These are phyloP conservation scores for Melaleuca quinquenervia DNA, from an alignment of 345 rosid species.

Conservation along the genomic window DNA sequence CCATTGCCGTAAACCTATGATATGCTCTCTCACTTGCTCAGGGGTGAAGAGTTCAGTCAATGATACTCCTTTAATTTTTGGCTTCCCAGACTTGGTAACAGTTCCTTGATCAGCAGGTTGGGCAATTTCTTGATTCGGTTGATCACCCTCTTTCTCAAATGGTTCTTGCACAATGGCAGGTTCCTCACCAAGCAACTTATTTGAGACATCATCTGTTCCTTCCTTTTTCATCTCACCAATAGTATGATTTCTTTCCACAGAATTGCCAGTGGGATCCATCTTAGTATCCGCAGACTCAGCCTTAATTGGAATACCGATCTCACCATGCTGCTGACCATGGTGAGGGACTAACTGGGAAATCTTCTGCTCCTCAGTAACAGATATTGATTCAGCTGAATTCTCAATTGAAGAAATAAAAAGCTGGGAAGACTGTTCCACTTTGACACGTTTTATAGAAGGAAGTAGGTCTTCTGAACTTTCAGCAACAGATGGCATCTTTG, in stretches of 20 bases:
- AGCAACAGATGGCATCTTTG: constrained; percentile 29
- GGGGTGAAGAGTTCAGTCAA: constrained; percentile 94
- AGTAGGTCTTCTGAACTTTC: constrained; percentile 44
- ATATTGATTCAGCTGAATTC: constrained; percentile 25
- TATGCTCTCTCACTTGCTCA: constrained; percentile 93
- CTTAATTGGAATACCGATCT: constrained; percentile 29
- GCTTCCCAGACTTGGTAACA: constrained; percentile 77
- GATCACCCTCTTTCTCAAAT: constrained; percentile 38
- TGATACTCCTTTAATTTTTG: constrained; percentile 93
- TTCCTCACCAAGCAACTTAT: constrained; percentile 34
- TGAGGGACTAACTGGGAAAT: constrained; percentile 26
- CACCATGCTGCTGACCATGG: constrained; percentile 38
- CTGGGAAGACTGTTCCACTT: constrained; percentile 53
- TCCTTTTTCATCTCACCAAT: constrained; percentile 38
- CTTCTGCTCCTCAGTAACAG: constrained; percentile 23
- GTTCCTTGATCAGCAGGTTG: constrained; percentile 34
- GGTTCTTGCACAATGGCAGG: constrained; percentile 1
- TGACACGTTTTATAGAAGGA: constrained; percentile 78
- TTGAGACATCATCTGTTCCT: constrained; percentile 29
- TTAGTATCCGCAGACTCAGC: constrained; percentile 45
- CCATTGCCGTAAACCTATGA: constrained; percentile 93
- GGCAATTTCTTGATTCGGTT: constrained; percentile 42
- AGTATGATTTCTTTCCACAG: constrained; percentile 42
- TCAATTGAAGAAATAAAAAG: constrained; percentile 32
- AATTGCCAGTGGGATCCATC: constrained; percentile 32